Percentiles rank a stretch among this genome's conserved stretches.
These are phyloP conservation scores for Coemansia sp. DNA, from an alignment of 192 early-diverging fungal genomes.

Conservation along the genomic window DNA sequence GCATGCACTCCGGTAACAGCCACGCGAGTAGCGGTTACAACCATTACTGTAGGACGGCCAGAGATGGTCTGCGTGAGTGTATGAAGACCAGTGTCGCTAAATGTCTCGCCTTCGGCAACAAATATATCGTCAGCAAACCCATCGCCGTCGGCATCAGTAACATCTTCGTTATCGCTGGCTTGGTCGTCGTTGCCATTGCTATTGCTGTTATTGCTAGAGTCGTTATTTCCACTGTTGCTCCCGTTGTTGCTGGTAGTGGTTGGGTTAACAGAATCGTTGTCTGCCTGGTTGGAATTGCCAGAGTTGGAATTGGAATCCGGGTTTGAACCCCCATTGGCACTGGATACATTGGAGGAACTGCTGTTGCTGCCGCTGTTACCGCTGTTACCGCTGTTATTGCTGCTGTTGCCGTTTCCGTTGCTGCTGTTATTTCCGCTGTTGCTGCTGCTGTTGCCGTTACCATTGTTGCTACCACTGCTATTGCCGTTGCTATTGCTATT, in stretches of 20 bases:
- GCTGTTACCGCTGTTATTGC: background rate
- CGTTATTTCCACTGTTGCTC: background rate
- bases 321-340: background rate
- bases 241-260: background rate
- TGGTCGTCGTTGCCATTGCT: background rate
- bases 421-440: background rate
- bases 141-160: background rate
- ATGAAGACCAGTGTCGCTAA: background rate
- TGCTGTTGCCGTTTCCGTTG: no score
- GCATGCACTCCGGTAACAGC: background rate
- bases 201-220: background rate
- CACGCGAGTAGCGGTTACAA: background rate
- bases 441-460: background rate
- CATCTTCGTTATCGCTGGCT: background rate
- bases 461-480: background rate
- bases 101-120: background rate
- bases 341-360: background rate
- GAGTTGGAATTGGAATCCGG: background rate
- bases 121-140: background rate
- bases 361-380: background rate
- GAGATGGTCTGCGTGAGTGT: constrained; percentile 6
- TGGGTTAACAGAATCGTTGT: background rate
- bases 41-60: background rate
- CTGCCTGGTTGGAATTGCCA: background rate
- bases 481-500: background rate